A percentile compares a stretch with the other conserved stretches of the same genome.
Evolutionary conservation across 257 asterid species (phyloP).

Genomic region (Cinchona pubescens): DNA sequence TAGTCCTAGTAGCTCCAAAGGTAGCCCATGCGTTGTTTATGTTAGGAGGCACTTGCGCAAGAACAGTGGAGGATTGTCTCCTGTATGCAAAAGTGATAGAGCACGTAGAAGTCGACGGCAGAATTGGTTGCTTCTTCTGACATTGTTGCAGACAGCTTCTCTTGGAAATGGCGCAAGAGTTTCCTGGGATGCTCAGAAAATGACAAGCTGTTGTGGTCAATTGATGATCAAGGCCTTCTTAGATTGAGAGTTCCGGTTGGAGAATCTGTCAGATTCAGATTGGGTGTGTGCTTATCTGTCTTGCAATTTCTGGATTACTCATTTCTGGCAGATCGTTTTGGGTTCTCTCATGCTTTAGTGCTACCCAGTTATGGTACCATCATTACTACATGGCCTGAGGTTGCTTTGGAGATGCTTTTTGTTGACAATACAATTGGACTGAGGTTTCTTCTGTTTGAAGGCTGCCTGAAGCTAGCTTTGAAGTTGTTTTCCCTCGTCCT

Average conservation of each 20-base stretch:
- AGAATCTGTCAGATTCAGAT: conserved; percentile 39
- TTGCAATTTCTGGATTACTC: conserved; percentile 32
- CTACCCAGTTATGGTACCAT: conserved; percentile 63
- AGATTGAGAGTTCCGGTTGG: conserved; percentile 32
- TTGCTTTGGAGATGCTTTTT: conserved; percentile 78
- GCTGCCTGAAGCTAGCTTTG: conserved; percentile 68
- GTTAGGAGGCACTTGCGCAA: conserved; percentile 59
- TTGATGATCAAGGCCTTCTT: conserved; percentile 47
- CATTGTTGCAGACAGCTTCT: conserved; percentile 24
- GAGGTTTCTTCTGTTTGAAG: conserved; percentile 66
- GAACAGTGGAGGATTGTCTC: conserved; percentile 28
- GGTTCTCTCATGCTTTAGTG: conserved; percentile 47
- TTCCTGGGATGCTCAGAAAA: conserved; percentile 20
- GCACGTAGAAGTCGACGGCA: conserved; percentile 27
- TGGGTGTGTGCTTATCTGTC: conserved; percentile 42
- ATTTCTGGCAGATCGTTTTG: conserved; percentile 30
- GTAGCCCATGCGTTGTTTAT: conserved; percentile 51
- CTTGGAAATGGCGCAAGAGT: conserved; percentile 15
- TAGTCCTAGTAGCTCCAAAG: conserved; percentile 33
- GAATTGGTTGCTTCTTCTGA: conserved; percentile 19
- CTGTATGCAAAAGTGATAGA: conserved; percentile 36
- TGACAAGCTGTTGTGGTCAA: conserved; percentile 36
- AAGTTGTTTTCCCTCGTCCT: conserved; percentile 58
- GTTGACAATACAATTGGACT: conserved; percentile 74
- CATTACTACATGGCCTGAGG: conserved; percentile 63